Evolutionary conservation across 371 early-diverging fungal species (phyloP), one percentile per base, ranked within the genome.

Genomic region (Mortierella sp.): DNA sequence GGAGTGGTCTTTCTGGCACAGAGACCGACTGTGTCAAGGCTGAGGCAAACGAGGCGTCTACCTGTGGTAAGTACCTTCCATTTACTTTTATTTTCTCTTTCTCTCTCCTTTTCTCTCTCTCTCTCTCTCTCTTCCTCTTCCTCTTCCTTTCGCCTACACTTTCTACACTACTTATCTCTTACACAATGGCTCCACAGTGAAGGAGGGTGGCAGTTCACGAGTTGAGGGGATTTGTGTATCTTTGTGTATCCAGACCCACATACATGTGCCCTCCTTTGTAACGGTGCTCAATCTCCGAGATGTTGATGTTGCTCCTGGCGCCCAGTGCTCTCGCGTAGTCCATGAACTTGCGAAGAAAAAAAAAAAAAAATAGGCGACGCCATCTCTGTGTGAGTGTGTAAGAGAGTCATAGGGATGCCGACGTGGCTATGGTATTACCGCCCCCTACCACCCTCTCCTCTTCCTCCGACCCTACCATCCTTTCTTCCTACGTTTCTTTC

Each of bases 41-140:
- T 4, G 28, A 48, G 5, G 30, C 11, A 19, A 72, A 69, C 63
- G 73, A 79, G 44, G 50, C 25, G 2, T 2, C 45, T n/a, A 59
- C 62, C n/a, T 79, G 79, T 69, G 79, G 79, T 79, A 69, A 66
- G 79, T 70, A 16, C 4, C 16, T 21, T 18, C 9, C 19, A 16
- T 53, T n/a, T 47, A 15, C 16, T 60, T 46, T 19, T 7, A 16
- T 25, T 14, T 44, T n/a, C 18, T 46, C 56, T 37, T 58, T 23
- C 46, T 45, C 45, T 26, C 26, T 18, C 51, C 18, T 23, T 4
- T 23, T 23, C 18, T 18, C 51, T 51, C 5, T 23, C 51, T 19
- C 21, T 4, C 9, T 19, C 21, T 28, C 26, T 25, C 29, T 45
- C 11, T n/a, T 46, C 18, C 48, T 19, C 18, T 30, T 11, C 51